A percentile compares a stretch with the other conserved stretches of the same genome.
These are phyloP conservation scores for Ganoderma leucocontextum DNA, from an alignment of 1,284 basidiomycete species.

Conservation along the genomic window DNA sequence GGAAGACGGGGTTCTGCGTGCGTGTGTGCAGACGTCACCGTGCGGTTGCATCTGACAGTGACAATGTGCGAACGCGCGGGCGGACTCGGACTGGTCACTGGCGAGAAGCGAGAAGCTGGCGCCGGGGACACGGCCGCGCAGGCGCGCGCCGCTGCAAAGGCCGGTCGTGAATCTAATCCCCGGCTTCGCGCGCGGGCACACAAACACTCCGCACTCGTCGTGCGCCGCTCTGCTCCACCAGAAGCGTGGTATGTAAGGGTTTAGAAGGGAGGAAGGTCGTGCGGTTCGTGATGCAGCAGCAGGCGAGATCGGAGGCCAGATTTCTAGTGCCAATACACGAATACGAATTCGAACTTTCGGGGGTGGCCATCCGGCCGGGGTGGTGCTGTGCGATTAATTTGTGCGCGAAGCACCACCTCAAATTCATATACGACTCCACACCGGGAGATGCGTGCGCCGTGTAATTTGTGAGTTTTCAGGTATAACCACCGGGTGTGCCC, in stretches of 20 bases:
- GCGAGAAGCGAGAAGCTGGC: neutral
- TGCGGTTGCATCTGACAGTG: too few relatives aligned
- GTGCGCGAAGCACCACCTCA: slow-evolving; percentile 2
- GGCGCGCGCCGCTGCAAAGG: slow-evolving; percentile 3
- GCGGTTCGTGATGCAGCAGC: too few relatives aligned
- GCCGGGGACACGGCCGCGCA: slow-evolving; percentile 9
- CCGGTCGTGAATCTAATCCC: slow-evolving; percentile 13
- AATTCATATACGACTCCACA: neutral
- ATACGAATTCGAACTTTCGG: too few relatives aligned
- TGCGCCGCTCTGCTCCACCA: neutral
- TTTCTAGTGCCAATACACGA: too few relatives aligned
- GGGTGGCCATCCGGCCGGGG: neutral
- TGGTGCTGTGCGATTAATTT: neutral
- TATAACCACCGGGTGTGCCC: neutral
- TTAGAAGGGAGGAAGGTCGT: neutral
- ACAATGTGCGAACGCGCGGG: too few relatives aligned
- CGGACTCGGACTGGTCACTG: too few relatives aligned
- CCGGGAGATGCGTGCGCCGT: neutral
- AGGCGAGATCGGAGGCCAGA: too few relatives aligned
- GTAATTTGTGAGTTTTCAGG: neutral
- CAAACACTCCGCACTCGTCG: slow-evolving; percentile 2
- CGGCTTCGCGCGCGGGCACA: slow-evolving; percentile 17
- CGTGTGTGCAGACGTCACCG: too few relatives aligned
- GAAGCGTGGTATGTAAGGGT: neutral
- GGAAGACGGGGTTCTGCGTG: too few relatives aligned